Percentiles rank a stretch among this genome's conserved stretches.
These are phyloP conservation scores for Mikania micrantha DNA, from an alignment of 129 eudicot species.

Conservation along the genomic window DNA sequence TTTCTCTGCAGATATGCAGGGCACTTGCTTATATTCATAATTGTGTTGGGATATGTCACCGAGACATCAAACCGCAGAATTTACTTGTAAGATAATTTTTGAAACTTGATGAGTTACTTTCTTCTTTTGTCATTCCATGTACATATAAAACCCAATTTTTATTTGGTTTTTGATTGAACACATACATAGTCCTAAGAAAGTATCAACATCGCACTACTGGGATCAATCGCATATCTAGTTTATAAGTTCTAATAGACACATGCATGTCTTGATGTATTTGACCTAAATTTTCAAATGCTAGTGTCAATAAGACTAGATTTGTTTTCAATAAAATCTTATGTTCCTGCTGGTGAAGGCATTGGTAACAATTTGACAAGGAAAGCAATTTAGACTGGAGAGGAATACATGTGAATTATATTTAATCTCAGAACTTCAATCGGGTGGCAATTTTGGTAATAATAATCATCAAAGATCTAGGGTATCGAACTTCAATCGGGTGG, in stretches of 20 bases:
- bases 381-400: neutral
- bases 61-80: conserved; percentile 98
- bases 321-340: neutral
- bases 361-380: conserved; percentile 3
- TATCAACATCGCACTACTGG: neutral
- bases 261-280: neutral
- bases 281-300: neutral
- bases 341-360: neutral
- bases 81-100: conserved; percentile 60
- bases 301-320: neutral
- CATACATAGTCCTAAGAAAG: neutral
- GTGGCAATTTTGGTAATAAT: neutral
- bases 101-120: conserved; percentile 4
- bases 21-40: conserved; percentile 95
- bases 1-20: conserved; percentile 85
- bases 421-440: neutral
- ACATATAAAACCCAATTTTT: neutral
- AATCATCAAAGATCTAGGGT: neutral
- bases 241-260: neutral
- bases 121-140: neutral
- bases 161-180: neutral
- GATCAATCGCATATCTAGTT: neutral
- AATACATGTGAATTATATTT: neutral
- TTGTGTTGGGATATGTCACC: conserved; percentile 90
- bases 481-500: neutral